Percentiles rank a stretch among this genome's conserved stretches.
These are phyloP conservation scores for Poa annua DNA, from an alignment of 176 grass and related monocot species.

Conservation along the genomic window DNA sequence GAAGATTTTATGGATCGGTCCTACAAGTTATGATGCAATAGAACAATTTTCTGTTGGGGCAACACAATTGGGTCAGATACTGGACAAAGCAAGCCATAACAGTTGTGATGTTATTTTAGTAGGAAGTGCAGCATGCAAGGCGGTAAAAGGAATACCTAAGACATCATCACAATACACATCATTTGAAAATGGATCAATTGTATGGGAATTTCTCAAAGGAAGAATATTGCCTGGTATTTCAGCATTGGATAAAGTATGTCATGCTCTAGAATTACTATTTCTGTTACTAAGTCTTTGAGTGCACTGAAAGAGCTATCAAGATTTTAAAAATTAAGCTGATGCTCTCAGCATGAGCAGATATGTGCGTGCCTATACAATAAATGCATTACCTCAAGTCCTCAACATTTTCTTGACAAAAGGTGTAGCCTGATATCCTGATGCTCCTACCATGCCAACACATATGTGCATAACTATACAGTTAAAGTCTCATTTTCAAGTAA, in stretches of 20 bases:
- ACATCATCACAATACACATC: slow-evolving; percentile 46
- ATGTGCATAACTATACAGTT: slow-evolving; percentile 23
- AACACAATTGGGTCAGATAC: slow-evolving; percentile 56
- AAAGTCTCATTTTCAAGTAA: slow-evolving; percentile 17
- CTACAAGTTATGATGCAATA: slow-evolving; percentile 50
- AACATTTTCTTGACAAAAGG: slow-evolving; percentile 7
- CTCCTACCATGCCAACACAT: slow-evolving; percentile 24
- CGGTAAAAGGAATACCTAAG: slow-evolving; percentile 51
- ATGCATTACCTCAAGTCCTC: slow-evolving; percentile 21
- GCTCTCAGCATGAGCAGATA: not conserved
- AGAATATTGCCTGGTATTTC: slow-evolving; percentile 78
- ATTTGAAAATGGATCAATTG: slow-evolving; percentile 66
- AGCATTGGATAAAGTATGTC: slow-evolving; percentile 93
- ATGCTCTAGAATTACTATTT: slow-evolving; percentile 23
- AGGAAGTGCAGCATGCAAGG: slow-evolving; percentile 65
- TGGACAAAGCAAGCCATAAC: slow-evolving; percentile 62
- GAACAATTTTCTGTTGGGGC: slow-evolving; percentile 50
- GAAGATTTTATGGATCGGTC: slow-evolving; percentile 88
- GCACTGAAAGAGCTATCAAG: slow-evolving; percentile 17
- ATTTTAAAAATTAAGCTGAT: not conserved
- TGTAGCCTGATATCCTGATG: slow-evolving; percentile 10
- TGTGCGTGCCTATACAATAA: slow-evolving; percentile 12
- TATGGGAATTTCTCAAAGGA: slow-evolving; percentile 96
- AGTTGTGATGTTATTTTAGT: slow-evolving; percentile 68
- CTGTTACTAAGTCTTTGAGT: not conserved